Evolutionary conservation across 345 rosid species (phyloP).

Genomic region (Lepidium africanum): DNA sequence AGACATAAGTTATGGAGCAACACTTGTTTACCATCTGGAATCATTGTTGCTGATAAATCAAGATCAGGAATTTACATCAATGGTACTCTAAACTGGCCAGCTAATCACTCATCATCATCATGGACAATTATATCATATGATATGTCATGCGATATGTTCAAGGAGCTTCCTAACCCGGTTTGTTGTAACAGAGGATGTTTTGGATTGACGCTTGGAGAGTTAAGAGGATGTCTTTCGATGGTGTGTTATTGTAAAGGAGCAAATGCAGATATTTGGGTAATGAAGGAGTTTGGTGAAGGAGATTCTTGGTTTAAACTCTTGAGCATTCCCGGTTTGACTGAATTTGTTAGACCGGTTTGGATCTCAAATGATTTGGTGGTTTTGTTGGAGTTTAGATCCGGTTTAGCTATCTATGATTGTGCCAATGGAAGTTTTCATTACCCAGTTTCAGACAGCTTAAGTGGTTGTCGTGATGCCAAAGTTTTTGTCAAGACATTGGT

Average conservation of each 20-base stretch:
- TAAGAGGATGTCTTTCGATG: slow-evolving; percentile 24
- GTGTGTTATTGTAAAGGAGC: slow-evolving; percentile 12
- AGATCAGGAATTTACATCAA: slow-evolving; percentile 27
- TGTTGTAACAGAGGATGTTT: slow-evolving; percentile 22
- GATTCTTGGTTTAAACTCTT: slow-evolving; percentile 23
- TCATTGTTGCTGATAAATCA: background rate
- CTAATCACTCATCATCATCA: background rate
- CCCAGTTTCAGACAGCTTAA: slow-evolving; percentile 8
- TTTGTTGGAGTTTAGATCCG: slow-evolving; percentile 29
- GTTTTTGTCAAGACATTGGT: slow-evolving; percentile 25
- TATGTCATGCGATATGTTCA: slow-evolving; percentile 23
- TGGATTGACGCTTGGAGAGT: slow-evolving; percentile 19
- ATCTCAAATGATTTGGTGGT: slow-evolving; percentile 19
- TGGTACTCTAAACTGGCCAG: slow-evolving; percentile 29
- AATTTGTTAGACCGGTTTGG: slow-evolving; percentile 17
- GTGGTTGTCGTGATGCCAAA: slow-evolving; percentile 18
- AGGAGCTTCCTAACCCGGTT: slow-evolving; percentile 3
- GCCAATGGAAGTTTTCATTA: background rate
- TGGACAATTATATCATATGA: slow-evolving; percentile 24
- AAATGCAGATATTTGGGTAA: slow-evolving; percentile 28
- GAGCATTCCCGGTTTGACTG: slow-evolving; percentile 19
- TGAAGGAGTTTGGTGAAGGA: slow-evolving; percentile 23
- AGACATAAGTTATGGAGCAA: slow-evolving; percentile 25
- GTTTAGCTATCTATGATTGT: slow-evolving; percentile 26
- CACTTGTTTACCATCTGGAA: background rate